A percentile compares a stretch with the other conserved stretches of the same genome.
These are phyloP conservation scores for Biscogniauxia marginata DNA, from an alignment of 2,329 filamentous ascomycete species.

Conservation along the genomic window DNA sequence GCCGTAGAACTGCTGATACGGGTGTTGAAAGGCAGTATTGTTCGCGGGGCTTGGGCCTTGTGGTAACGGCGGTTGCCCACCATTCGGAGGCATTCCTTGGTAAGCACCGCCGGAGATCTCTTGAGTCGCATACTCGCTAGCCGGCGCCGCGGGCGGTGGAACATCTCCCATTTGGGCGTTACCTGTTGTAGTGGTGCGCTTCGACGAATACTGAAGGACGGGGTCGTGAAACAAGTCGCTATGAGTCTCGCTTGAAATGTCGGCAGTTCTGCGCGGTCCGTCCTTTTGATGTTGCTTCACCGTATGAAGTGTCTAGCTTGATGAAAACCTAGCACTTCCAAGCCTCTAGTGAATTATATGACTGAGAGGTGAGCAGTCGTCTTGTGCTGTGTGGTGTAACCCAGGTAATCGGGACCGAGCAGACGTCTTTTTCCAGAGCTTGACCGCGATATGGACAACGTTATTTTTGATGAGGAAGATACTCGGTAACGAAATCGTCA, in stretches of 20 bases:
- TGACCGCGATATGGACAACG: slow-evolving; percentile 16
- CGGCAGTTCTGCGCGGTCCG: neutral
- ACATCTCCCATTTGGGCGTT: slow-evolving; percentile 36
- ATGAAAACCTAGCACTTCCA: neutral
- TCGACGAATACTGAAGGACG: slow-evolving; percentile 12
- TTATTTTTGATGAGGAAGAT: slow-evolving; percentile 13
- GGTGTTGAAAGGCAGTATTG: slow-evolving; percentile 27
- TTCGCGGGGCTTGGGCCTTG: slow-evolving; percentile 23
- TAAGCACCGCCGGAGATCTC: slow-evolving; percentile 18
- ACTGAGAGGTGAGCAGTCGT: slow-evolving; percentile 12
- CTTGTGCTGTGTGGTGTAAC: slow-evolving; percentile 16
- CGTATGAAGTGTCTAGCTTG: neutral
- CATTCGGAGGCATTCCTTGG: slow-evolving; percentile 21
- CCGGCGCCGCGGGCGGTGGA: slow-evolving; percentile 28
- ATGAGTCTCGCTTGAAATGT: slow-evolving; percentile 3
- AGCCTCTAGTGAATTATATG: slow-evolving; percentile 12
- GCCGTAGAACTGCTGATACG: slow-evolving; percentile 33
- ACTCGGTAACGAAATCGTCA: slow-evolving; percentile 14
- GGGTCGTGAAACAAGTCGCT: slow-evolving; percentile 14
- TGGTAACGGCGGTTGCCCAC: slow-evolving; percentile 18
- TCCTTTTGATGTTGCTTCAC: neutral
- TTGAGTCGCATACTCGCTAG: slow-evolving; percentile 29
- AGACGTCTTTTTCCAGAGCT: slow-evolving; percentile 14
- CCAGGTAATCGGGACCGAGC: slow-evolving; percentile 19
- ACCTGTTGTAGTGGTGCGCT: slow-evolving; percentile 8